These are phyloP conservation scores for Blastobotrys arbuscula DNA, from an alignment of 1,139 yeast genomes.

Conservation along the genomic window DNA sequence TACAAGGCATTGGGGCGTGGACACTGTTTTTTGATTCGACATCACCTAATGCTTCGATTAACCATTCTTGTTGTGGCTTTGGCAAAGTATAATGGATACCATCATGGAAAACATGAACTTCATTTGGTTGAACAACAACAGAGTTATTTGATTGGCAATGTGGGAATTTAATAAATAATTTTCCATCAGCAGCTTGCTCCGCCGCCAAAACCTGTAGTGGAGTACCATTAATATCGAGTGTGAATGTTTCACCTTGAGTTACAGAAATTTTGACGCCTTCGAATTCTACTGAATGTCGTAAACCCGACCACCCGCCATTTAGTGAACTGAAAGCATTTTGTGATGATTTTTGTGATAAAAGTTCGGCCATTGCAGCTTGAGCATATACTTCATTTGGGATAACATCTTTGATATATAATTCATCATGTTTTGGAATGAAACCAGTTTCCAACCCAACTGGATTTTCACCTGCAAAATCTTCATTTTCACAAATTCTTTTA, in stretches of 20 bases:
- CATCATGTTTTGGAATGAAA: slow-evolving; percentile 31
- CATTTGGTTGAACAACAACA: slow-evolving; percentile 24
- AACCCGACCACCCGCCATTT: slow-evolving; percentile 14
- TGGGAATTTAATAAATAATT: slow-evolving; percentile 25
- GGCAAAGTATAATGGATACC: slow-evolving; percentile 29
- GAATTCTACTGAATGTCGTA: slow-evolving; percentile 14
- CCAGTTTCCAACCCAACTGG: slow-evolving; percentile 34
- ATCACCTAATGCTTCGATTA: slow-evolving; percentile 29
- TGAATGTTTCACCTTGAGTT: slow-evolving; percentile 16
- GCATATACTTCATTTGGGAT: slow-evolving; percentile 28
- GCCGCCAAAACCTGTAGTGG: slow-evolving; percentile 8
- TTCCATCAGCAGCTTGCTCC: slow-evolving; percentile 10
- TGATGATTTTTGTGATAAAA: slow-evolving; percentile 15
- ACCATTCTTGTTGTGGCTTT: slow-evolving; percentile 32
- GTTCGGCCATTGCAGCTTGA: slow-evolving; percentile 31
- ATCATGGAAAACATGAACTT: slow-evolving; percentile 31
- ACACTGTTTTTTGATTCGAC: slow-evolving; percentile 29
- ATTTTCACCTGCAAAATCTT: slow-evolving; percentile 29
- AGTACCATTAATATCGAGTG: slow-evolving; percentile 17
- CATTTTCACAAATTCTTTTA: slow-evolving; percentile 28
- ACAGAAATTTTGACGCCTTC: slow-evolving; percentile 15
- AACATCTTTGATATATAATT: slow-evolving; percentile 21
- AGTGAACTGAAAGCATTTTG: slow-evolving; percentile 16
- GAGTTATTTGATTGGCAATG: slow-evolving; percentile 28
- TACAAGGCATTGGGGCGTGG: slow-evolving; percentile 36